phyloP scores from a whole-genome alignment of 768 basidiomycete species.

The Mycena albidolilacea region DNA sequence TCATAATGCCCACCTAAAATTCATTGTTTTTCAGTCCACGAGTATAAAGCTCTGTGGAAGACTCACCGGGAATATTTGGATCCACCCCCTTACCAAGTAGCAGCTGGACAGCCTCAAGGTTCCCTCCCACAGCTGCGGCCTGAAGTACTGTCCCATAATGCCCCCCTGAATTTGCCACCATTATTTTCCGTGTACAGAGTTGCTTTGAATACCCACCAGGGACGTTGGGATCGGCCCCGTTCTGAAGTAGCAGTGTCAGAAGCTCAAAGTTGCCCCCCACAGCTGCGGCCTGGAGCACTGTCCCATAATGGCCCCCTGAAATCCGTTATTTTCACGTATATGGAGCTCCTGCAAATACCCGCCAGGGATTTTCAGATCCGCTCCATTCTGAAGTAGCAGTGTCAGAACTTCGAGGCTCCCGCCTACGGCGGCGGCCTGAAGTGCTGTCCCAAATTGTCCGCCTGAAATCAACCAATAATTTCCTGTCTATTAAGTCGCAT shows the following conservation, averaged over 20 bases:
- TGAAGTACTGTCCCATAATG: neutral
- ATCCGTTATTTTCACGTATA: conserved; percentile 1
- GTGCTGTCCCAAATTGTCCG: neutral
- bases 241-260: neutral
- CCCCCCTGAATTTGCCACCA: conserved; percentile 1
- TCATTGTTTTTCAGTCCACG: neutral
- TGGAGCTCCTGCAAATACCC: neutral
- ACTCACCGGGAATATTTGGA: neutral
- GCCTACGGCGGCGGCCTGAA: neutral
- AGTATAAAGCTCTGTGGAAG: neutral
- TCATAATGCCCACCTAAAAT: conserved; percentile 1
- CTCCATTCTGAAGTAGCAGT: conserved; percentile 1
- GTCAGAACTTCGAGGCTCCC: neutral
- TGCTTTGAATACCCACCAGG: neutral
- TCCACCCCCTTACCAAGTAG: neutral
- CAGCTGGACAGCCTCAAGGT: conserved; percentile 1
- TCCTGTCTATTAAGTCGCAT: neutral
- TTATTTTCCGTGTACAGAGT: conserved; percentile 1
- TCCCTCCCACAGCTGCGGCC: neutral
- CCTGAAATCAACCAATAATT: conserved; percentile 2
- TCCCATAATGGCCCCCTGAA: neutral
- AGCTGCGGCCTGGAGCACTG: conserved; percentile 1
- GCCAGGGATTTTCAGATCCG: neutral
- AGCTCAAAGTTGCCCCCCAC: neutral
- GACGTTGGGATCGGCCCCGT: neutral